Evolutionary conservation across 331 rosid species (phyloP), one percentile per base, ranked within the genome.

Genomic region (Dryas integrifolia): DNA sequence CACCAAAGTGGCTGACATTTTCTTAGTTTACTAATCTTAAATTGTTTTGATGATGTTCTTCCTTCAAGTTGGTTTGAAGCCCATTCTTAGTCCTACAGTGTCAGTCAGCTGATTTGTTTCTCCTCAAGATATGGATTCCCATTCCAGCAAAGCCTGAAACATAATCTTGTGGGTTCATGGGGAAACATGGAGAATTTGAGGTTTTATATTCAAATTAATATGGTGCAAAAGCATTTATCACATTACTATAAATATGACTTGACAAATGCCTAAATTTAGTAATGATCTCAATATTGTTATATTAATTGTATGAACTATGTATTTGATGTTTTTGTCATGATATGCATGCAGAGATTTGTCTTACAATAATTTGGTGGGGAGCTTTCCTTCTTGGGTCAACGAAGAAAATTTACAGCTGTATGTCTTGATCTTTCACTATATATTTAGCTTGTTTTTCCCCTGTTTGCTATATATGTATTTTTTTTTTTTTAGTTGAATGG

Each of bases 311-410:
- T 39, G 73, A 51, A 72, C 6, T 59, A 45, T 48, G 64, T 47
- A 58, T 67, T 43, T 48, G 51, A 38, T 46, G 70, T 65, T 48
- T 66, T 52, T n/a, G 4, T 46, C 16, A 46, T 84, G 73, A 41
- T 9, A 68, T 77, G 59, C 51, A 78, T 71, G 84, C 86, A 92
- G 98, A 80, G 98, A 92, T 82, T 56, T 90, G 67, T 90, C 96
- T 6, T 90, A 90, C 90, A 92, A 92, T 78, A 58, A 80, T 73
- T 82, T 90, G 60, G 60, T 80, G 3, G 98, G 98, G 63, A 83
- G 77, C 69, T 45, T 92, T 65, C 98, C 98, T 65, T 77, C 96
- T 69, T 92, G 98, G 98, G 85, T 72, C 78, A 81, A 72, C n/a
- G 46, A 76, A 39, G 68, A 2, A 64, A 80, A 75, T 70, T 67